Conservation (phyloP, 768 basidiomycete species). For the Suillus decipiens region DNA sequence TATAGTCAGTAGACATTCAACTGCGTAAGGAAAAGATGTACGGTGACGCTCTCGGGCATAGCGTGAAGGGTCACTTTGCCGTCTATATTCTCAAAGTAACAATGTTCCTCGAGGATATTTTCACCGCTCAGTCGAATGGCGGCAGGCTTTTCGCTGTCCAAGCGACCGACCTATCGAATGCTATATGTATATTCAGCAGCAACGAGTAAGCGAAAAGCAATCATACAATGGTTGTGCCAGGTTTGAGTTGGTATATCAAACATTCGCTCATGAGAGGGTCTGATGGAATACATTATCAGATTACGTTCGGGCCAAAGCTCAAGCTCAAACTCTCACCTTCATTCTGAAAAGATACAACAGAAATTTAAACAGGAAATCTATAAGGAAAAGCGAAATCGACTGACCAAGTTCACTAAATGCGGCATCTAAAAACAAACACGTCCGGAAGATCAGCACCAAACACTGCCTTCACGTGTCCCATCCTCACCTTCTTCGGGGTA, state of each 20-base stretch:
- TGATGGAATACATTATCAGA: constrained; percentile 31
- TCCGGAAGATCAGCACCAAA: constrained; percentile 14
- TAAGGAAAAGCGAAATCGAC: constrained; percentile 33
- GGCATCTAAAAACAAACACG: constrained; percentile 63
- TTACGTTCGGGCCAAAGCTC: constrained; percentile 3
- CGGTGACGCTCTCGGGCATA: constrained; percentile 80
- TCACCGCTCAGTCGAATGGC: constrained; percentile 92
- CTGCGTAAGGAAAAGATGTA: constrained; percentile 27
- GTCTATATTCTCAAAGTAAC: constrained; percentile 83
- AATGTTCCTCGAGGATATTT: constrained; percentile 91
- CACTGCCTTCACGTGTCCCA: constrained; percentile 13
- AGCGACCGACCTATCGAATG: constrained; percentile 69
- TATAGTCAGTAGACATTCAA: constrained; percentile 16
- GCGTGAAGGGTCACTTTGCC: constrained; percentile 84
- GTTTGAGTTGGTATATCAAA: constrained; percentile 89
- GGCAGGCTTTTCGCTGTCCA: constrained; percentile 78
- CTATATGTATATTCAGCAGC: constrained; percentile 15
- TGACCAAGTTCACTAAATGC: constrained; percentile 88
- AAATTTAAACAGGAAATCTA: constrained; percentile 16
- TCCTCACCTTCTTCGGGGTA: constrained; percentile 86
- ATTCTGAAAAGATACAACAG: constrained; percentile 45
- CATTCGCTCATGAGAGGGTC: constrained; percentile 98
- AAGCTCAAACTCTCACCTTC: constrained; percentile 51
- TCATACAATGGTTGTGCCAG: constrained; percentile 74
- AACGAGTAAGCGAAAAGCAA: constrained; percentile 8